Evolutionary conservation across 805 yeast genomes (phyloP).

Genomic region (Sugiyamaella smithiae): DNA sequence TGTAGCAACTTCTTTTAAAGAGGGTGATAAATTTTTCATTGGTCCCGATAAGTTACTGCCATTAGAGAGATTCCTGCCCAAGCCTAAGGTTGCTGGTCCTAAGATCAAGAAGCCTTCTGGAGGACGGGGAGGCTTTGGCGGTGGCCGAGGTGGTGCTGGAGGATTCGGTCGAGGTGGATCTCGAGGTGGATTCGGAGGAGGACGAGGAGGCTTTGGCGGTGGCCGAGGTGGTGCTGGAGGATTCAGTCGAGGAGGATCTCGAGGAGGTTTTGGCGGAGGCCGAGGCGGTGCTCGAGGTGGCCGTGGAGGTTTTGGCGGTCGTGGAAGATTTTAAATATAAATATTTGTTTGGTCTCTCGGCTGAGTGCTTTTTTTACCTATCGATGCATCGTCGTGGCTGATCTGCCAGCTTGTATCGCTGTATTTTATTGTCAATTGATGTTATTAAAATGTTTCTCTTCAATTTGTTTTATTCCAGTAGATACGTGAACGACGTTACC

Average conservation of each 20-base stretch:
- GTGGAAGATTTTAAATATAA: conserved; percentile 25
- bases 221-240: conserved; percentile 30
- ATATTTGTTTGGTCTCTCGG: no score
- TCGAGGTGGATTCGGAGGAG: conserved; percentile 24
- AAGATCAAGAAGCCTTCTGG: conserved; percentile 61
- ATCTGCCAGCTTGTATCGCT: no score
- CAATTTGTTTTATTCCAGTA: no score
- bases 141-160: conserved; percentile 45
- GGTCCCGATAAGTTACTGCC: conserved; percentile 95
- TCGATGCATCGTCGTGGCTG: no score
- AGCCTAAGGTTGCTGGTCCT: conserved; percentile 84
- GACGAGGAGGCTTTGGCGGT: conserved; percentile 26
- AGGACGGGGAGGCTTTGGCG: conserved; percentile 45
- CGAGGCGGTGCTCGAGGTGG: conserved; percentile 33
- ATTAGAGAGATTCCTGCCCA: conserved; percentile 93
- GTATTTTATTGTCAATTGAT: no score
- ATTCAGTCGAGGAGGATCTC: conserved; percentile 27
- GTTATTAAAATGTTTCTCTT: no score
- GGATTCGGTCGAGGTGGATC: conserved; percentile 39
- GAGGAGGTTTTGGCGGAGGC: conserved; percentile 35
- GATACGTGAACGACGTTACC: no score
- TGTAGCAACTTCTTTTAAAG: conserved; percentile 87
- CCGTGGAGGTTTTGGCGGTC: conserved; percentile 24
- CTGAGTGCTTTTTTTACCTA: no score
- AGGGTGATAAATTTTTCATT: conserved; percentile 93